Base-by-base conservation (phyloP, 2,329 filamentous ascomycete species). In the Cladosporium sp. region DNA sequence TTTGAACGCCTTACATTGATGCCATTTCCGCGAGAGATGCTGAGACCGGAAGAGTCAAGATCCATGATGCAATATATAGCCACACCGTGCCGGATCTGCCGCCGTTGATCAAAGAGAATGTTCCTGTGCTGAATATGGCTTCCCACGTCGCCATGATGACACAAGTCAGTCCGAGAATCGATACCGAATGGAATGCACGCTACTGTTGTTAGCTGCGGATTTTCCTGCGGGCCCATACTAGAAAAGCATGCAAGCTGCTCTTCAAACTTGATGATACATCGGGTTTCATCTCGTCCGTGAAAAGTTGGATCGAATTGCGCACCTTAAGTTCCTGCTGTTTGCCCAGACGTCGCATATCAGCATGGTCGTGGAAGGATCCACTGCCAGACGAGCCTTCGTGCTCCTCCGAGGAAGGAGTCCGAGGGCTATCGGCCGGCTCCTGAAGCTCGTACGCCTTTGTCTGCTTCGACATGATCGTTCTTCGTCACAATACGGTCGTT, bases 11-110 rank as follows among this genome's bases (percentile, higher is more conserved):
- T 20, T 42, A 64, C 51, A 72, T 70, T 37, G 71, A 73, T 8
- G 71, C 71, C 36, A 75, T 68, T 50, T 69, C 65, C 5, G 65
- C 64, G 35, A 69, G 50, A 5, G 62, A 65, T 13, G 65, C 37
- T 13, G 66, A 59, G 4, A 70, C 66, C n/a, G 67, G 64, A 1
- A 63, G 58, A 34, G 66, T 66, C 3, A 67, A 64, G 13, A 69
- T 45, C 17, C 64, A 66, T 0, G 63, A 66, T 51, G 63, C 64
- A 22, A 72, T 59, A 44, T 63, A 71, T 3, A 61, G 51, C 62
- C 64, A 72, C 53, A 72, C 65, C 4, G 65, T 51, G 2, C 68
- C 68, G 7, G 64, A 63, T 15, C 58, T 60, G 17, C 70, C 70
- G n/a, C 70, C 70, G 56, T 71, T 67, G 20, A 66, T 56, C 12